Conservation (phyloP, 2,329 filamentous ascomycete genomes). For the Fusarium lateritium region DNA sequence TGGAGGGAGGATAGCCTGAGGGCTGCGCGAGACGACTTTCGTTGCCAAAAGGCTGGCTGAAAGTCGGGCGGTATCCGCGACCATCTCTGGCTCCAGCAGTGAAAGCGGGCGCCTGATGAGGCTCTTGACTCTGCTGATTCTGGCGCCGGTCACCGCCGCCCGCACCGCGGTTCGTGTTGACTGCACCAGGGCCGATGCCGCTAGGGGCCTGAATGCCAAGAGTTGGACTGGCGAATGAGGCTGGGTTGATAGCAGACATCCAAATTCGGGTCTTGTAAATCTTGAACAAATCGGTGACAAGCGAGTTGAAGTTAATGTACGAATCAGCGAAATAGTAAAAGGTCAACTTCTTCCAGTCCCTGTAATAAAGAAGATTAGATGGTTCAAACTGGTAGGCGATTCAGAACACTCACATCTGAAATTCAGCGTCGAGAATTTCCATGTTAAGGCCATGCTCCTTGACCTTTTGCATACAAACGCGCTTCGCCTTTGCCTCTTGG, state of each 20-base stretch:
- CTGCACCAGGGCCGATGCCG: constrained; percentile 75
- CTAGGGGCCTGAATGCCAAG: constrained; percentile 79
- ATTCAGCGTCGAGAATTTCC: constrained; percentile 99
- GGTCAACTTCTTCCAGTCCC: constrained; percentile 98
- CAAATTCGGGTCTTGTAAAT: constrained; percentile 99
- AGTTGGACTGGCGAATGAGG: constrained; percentile 88
- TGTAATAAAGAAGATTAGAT: constrained; percentile 56
- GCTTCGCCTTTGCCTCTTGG: constrained; percentile 96
- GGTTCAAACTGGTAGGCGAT: not conserved
- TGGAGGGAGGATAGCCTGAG: constrained; percentile 54
- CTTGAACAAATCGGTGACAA: constrained; percentile 98
- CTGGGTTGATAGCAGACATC: constrained; percentile 99
- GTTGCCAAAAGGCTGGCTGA: constrained; percentile 58
- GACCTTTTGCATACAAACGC: constrained; percentile 96
- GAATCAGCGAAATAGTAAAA: constrained; percentile 99
- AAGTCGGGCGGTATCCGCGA: constrained; percentile 61
- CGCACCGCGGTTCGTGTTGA: constrained; percentile 68
- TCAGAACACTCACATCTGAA: constrained; percentile 86
- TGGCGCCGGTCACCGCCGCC: constrained; percentile 63
- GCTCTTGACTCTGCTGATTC: constrained; percentile 58
- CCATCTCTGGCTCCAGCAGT: constrained; percentile 55
- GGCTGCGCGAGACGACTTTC: constrained; percentile 60
- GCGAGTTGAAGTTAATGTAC: constrained; percentile 99
- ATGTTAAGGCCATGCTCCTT: constrained; percentile 95
- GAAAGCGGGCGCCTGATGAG: constrained; percentile 56